Percentiles rank a stretch among this genome's conserved stretches.
These are phyloP conservation scores for Diplodia mutila DNA, from an alignment of 2,329 filamentous ascomycete species.

Conservation along the genomic window DNA sequence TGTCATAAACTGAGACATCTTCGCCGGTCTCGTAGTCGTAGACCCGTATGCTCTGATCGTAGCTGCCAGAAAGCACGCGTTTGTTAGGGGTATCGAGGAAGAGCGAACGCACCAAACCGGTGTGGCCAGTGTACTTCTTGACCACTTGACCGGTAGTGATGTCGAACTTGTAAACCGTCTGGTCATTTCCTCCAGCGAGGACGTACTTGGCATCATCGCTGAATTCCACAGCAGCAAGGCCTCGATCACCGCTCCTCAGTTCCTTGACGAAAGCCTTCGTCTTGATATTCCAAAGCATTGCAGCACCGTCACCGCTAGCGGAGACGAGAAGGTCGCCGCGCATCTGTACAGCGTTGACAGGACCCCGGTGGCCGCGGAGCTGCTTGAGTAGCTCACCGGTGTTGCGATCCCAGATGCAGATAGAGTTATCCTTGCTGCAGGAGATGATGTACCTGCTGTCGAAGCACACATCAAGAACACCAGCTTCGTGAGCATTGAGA, in stretches of 20 bases:
- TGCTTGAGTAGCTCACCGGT: constrained; percentile 77
- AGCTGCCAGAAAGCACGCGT: constrained; percentile 86
- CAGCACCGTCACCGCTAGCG: constrained; percentile 88
- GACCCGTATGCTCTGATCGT: constrained; percentile 94
- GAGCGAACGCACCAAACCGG: constrained; percentile 82
- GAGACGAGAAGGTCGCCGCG: constrained; percentile 91
- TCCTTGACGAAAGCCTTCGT: constrained; percentile 88
- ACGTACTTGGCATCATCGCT: constrained; percentile 93
- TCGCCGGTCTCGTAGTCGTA: constrained; percentile 83
- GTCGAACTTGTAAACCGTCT: constrained; percentile 94
- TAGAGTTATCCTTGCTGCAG: constrained; percentile 92
- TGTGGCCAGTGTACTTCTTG: constrained; percentile 79
- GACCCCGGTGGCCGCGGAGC: constrained; percentile 82
- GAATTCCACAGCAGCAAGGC: constrained; percentile 94
- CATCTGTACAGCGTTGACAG: constrained; percentile 95
- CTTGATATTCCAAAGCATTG: constrained; percentile 94
- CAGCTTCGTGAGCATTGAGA: constrained; percentile 77
- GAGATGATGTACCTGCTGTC: constrained; percentile 92
- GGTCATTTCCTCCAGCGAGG: constrained; percentile 92
- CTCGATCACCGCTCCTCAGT: constrained; percentile 87
- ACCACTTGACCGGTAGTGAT: constrained; percentile 85
- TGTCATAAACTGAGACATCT: constrained; percentile 81
- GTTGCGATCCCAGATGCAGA: constrained; percentile 90
- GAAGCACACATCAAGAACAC: constrained; percentile 91
- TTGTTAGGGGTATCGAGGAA: constrained; percentile 88